Percentiles rank a stretch among this genome's conserved stretches.
Evolutionary conservation across 2,329 filamentous ascomycete genomes (phyloP).

Genomic region (Alternaria atra): DNA sequence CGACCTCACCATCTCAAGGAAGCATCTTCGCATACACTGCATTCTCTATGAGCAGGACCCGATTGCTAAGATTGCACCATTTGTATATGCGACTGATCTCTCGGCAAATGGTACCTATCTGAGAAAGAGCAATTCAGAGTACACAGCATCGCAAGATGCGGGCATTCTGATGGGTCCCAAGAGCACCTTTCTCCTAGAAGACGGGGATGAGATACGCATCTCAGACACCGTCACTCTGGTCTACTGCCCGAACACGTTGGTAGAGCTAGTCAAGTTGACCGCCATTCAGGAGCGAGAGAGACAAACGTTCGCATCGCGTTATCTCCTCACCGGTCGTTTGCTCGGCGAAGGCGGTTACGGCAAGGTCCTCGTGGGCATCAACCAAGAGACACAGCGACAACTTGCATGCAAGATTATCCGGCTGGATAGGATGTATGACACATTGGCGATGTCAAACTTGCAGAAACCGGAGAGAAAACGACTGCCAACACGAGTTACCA

Average conservation of each 20-base stretch:
- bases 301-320: constrained; percentile 59
- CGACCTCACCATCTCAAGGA: constrained; percentile 53
- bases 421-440: constrained; percentile 48
- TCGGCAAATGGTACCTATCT: constrained; percentile 56
- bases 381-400: constrained; percentile 64
- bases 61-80: constrained; percentile 49
- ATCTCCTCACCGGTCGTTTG: constrained; percentile 58
- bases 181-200: constrained; percentile 54
- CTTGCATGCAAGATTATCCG: constrained; percentile 74
- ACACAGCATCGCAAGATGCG: constrained; percentile 31
- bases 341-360: constrained; percentile 66
- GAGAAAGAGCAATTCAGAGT: constrained; percentile 37
- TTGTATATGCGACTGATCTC: constrained; percentile 59
- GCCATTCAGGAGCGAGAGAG: constrained; percentile 44
- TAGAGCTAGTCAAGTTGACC: constrained; percentile 25
- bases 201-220: constrained; percentile 54
- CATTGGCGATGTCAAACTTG: constrained; percentile 12
- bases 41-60: constrained; percentile 56
- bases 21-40: constrained; percentile 58
- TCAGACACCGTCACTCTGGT: constrained; percentile 41
- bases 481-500: constrained; percentile 36
- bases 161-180: constrained; percentile 44
- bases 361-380: constrained; percentile 63
- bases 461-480: constrained; percentile 18
- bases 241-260: constrained; percentile 27